Conservation (phyloP, 192 early-diverging fungal genomes). For the Backusella tarrabulga region DNA sequence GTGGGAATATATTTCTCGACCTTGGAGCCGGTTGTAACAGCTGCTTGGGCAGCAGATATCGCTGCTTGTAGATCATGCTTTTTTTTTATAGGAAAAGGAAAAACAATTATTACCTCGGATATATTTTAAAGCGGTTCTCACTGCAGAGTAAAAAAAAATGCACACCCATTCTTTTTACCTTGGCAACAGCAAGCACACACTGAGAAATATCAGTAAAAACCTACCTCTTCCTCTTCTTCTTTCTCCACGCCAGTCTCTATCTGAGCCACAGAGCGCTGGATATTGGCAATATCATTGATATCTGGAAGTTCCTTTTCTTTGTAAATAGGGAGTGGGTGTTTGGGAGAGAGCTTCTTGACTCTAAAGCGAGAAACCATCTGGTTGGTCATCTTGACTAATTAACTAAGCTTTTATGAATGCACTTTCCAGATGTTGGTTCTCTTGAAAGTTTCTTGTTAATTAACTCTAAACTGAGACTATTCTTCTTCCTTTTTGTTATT, state of each 20-base stretch:
- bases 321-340: conserved; percentile 80
- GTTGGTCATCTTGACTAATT: conserved; percentile 25
- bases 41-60: conserved; percentile 73
- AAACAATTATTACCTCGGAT: conserved; percentile 14
- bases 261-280: conserved; percentile 60
- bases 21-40: conserved; percentile 59
- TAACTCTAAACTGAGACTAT: background rate
- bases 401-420: background rate
- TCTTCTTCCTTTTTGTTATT: background rate
- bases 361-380: conserved; percentile 58
- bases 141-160: conserved; percentile 2
- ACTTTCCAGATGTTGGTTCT: conserved; percentile 8
- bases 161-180: background rate
- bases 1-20: conserved; percentile 81
- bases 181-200: background rate
- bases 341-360: conserved; percentile 86
- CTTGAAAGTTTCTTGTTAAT: background rate
- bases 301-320: conserved; percentile 81
- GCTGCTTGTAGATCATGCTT: conserved; percentile 93
- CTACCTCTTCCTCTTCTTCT: conserved; percentile 89
- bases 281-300: conserved; percentile 72
- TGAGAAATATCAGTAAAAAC: conserved; percentile 8
- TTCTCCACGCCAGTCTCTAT: conserved; percentile 97
- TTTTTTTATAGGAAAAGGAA: background rate
- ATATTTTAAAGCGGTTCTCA: conserved; percentile 12